Percentiles rank a stretch among this genome's conserved stretches.
These are phyloP conservation scores for Penicillium taxi DNA, from an alignment of 495 filamentous ascomycete species.

Conservation along the genomic window DNA sequence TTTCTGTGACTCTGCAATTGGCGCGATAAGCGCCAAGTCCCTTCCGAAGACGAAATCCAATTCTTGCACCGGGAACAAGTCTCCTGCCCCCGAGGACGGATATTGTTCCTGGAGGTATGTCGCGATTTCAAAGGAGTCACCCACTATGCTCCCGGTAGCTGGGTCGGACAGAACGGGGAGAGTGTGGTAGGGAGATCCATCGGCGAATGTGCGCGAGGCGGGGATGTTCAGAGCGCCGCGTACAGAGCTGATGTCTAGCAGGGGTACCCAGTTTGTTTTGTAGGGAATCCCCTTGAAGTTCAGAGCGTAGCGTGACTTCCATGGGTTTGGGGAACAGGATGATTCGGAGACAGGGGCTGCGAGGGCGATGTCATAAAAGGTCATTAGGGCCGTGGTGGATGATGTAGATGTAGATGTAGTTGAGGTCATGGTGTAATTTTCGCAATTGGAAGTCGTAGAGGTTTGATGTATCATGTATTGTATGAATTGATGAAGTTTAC, in stretches of 20 bases:
- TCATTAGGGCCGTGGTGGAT: slow-evolving; percentile 16
- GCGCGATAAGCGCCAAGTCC: slow-evolving; percentile 11
- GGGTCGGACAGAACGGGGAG: slow-evolving; percentile 50
- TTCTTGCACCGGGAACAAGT: slow-evolving; percentile 35
- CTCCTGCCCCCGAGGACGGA: slow-evolving; percentile 26
- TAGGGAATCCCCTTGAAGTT: slow-evolving; percentile 55
- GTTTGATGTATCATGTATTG: no score
- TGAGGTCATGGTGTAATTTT: not conserved
- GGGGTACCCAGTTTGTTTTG: slow-evolving; percentile 43
- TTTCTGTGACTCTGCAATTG: slow-evolving; percentile 21
- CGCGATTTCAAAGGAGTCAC: slow-evolving; percentile 58
- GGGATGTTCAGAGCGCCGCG: slow-evolving; percentile 39
- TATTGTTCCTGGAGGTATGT: slow-evolving; percentile 47
- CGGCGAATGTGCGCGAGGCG: slow-evolving; percentile 44
- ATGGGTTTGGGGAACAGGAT: slow-evolving; percentile 46
- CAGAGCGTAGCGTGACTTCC: slow-evolving; percentile 51
- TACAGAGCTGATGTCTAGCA: slow-evolving; percentile 41
- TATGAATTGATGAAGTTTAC: no score
- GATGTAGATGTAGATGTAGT: not conserved
- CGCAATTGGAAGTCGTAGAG: slow-evolving; percentile 23
- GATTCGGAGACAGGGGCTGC: slow-evolving; percentile 26
- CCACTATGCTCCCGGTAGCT: slow-evolving; percentile 31
- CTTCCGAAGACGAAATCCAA: slow-evolving; percentile 17
- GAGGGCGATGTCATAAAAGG: slow-evolving; percentile 53
- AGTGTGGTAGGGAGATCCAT: slow-evolving; percentile 52